Evolutionary conservation across 1,284 basidiomycete genomes (phyloP).

Genomic region (Apiotrichum domesticum): DNA sequence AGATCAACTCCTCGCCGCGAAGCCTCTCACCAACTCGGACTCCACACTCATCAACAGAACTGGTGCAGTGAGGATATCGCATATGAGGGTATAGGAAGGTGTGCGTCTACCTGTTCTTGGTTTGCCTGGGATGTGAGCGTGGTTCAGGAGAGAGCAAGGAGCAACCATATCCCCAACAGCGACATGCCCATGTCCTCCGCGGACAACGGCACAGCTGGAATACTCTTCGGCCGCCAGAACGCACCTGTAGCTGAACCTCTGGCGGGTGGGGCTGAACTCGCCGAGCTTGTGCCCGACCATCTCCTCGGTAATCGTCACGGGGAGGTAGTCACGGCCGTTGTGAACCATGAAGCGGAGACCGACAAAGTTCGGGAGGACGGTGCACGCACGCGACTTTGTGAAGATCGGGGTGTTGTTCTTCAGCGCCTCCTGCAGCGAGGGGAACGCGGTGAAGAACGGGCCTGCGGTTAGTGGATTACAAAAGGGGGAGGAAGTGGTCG

Average conservation of each 20-base stretch:
- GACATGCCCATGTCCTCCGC: not conserved
- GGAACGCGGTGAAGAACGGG: constrained; percentile 91
- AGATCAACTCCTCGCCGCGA: too few relatives aligned
- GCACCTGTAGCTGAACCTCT: constrained; percentile 50
- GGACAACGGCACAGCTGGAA: too few relatives aligned
- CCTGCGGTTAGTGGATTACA: constrained; percentile 52
- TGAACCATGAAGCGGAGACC: constrained; percentile 87
- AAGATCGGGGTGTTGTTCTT: constrained; percentile 78
- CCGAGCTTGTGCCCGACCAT: constrained; percentile 99
- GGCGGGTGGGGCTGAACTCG: constrained; percentile 84
- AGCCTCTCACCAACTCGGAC: too few relatives aligned
- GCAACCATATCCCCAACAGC: not conserved
- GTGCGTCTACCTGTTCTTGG: constrained; percentile 17
- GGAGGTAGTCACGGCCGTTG: constrained; percentile 86
- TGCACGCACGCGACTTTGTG: constrained; percentile 84
- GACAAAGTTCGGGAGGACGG: constrained; percentile 90
- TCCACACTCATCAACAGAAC: not conserved
- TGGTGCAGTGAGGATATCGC: constrained; percentile 1
- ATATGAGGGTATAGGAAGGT: constrained; percentile 3
- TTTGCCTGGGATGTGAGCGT: constrained; percentile 14
- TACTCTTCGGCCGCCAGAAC: constrained; percentile 9
- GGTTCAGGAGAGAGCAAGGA: not conserved
- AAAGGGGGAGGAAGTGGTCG: constrained; percentile 4
- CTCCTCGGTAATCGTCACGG: constrained; percentile 83
- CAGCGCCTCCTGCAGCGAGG: constrained; percentile 76